phyloP scores from a whole-genome alignment of 1,284 basidiomycete species.

The Leccinum subrobustum region DNA sequence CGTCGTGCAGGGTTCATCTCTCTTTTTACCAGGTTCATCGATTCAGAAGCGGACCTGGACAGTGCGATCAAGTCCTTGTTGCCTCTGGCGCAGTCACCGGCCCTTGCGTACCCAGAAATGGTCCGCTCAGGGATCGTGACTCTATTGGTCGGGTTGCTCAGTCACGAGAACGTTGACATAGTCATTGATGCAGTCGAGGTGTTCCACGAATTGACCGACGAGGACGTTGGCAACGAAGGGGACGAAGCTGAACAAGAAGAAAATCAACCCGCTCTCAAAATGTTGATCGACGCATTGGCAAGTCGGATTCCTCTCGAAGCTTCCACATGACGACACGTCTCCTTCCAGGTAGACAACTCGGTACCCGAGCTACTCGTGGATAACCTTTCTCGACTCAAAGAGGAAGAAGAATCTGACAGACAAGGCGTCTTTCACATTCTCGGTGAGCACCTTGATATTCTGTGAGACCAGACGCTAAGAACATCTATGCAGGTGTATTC shows the following conservation, averaged over 20 bases:
- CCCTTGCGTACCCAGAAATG: slow-evolving; percentile 87
- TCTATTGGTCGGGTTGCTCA: slow-evolving; percentile 80
- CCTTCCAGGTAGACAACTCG: slow-evolving; percentile 69
- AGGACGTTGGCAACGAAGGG: slow-evolving; percentile 84
- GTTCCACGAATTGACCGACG: slow-evolving; percentile 93
- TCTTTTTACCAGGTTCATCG: slow-evolving; percentile 77
- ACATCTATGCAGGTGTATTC: slow-evolving; percentile 68
- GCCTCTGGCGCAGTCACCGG: slow-evolving; percentile 86
- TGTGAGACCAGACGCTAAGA: slow-evolving; percentile 3
- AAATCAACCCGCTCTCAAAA: slow-evolving; percentile 69
- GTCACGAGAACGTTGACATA: slow-evolving; percentile 93
- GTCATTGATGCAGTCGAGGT: slow-evolving; percentile 90
- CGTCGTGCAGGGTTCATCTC: background rate
- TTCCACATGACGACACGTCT: background rate
- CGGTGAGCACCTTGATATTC: slow-evolving; percentile 41
- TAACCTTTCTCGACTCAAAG: slow-evolving; percentile 82
- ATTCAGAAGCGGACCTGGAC: slow-evolving; percentile 96
- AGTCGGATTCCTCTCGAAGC: slow-evolving; percentile 29
- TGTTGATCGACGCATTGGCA: slow-evolving; percentile 74
- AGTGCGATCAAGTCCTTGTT: slow-evolving; percentile 81
- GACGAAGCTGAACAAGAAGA: slow-evolving; percentile 68
- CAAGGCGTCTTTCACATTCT: slow-evolving; percentile 93
- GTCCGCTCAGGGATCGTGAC: slow-evolving; percentile 72
- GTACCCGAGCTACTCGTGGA: slow-evolving; percentile 88
- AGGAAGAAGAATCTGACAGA: slow-evolving; percentile 82